These are phyloP conservation scores for Phialocephala sp. DNA, from an alignment of 2,329 filamentous ascomycete species.

Conservation along the genomic window DNA sequence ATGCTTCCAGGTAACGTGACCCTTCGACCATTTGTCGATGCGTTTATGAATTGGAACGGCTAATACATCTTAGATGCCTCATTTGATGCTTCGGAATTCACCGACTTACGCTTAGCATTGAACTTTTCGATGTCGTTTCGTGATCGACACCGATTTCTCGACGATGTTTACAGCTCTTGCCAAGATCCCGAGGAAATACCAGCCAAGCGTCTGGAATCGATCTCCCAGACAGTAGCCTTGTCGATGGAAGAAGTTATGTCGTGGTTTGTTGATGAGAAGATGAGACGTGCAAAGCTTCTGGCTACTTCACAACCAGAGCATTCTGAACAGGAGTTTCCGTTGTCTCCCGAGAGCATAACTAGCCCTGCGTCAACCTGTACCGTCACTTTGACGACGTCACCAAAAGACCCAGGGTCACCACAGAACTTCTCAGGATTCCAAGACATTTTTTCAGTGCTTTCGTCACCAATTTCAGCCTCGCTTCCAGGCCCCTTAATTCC, in stretches of 20 bases:
- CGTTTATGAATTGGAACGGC: neutral
- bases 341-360: slow-evolving; percentile 19
- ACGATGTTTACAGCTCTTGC: slow-evolving; percentile 21
- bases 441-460: slow-evolving; percentile 11
- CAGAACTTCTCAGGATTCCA: slow-evolving; percentile 5
- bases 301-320: slow-evolving; percentile 10
- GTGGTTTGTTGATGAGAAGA: slow-evolving; percentile 26
- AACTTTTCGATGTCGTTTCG: slow-evolving; percentile 26
- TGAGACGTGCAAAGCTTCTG: slow-evolving; percentile 19
- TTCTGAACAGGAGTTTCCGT: slow-evolving; percentile 11
- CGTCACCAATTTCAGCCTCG: slow-evolving; percentile 7
- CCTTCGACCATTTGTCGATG: neutral
- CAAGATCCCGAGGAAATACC: slow-evolving; percentile 17
- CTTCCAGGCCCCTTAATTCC: slow-evolving; percentile 2
- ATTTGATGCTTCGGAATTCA: slow-evolving; percentile 1
- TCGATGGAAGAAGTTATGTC: slow-evolving; percentile 26
- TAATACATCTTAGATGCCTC: neutral
- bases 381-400: slow-evolving; percentile 5
- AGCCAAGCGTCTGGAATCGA: slow-evolving; percentile 14
- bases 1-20: slow-evolving; percentile 14
- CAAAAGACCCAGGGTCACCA: neutral
- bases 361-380: neutral
- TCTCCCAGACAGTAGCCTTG: slow-evolving; percentile 20
- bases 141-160: slow-evolving; percentile 22
- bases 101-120: slow-evolving; percentile 1